Evolutionary conservation across 2,329 filamentous ascomycete species (phyloP), one percentile per base, ranked within the genome.

Genomic region (Cercospora sp.): DNA sequence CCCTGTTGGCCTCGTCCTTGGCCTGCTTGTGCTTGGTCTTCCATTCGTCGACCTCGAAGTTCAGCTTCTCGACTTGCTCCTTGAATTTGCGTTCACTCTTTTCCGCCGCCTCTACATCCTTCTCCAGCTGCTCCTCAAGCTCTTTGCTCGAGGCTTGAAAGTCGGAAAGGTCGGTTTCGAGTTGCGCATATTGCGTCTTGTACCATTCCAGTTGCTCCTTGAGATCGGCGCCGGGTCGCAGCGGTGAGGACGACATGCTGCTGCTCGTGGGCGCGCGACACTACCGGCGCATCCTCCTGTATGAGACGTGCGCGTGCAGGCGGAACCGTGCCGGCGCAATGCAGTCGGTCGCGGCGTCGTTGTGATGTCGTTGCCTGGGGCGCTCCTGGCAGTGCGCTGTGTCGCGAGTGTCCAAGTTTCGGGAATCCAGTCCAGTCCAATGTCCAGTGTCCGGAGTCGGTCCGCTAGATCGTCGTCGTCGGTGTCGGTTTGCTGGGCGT

Each of bases 1-100:
- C 93, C 62, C 88, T 83, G 79, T 91, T 94, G 51, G 92, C 91
- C 81, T 99, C 95, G 51, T 87, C 83, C 80, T 98, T 98, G 71
- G 94, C 91, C 79, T 98, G 93, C 80, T 93, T 97, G 85, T 96
- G 96, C 85, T 98, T 99, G 73, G 91, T 93, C 89, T 98, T 98
- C 95, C 95, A 99, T 82, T 99, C 95, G 67, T 98, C 93, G 0
- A 95, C 94, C 80, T 98, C 94, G 77, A 93, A 99, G 61, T 87
- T 88, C 71, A 97, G 81, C 43, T 85, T 87, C 80, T 98, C 94
- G 0, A 92, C 91, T 83, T 94, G 97, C 80, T 97, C 91, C 79
- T 94, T 90, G 74, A 97, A 82, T 72, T 89, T 85, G 71, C 93
- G 88, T 82, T 98, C 94, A 75, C 93, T 88, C 83, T 97, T 97